phyloP scores from a whole-genome alignment of 768 basidiomycete species.

The Mycena amicta region DNA sequence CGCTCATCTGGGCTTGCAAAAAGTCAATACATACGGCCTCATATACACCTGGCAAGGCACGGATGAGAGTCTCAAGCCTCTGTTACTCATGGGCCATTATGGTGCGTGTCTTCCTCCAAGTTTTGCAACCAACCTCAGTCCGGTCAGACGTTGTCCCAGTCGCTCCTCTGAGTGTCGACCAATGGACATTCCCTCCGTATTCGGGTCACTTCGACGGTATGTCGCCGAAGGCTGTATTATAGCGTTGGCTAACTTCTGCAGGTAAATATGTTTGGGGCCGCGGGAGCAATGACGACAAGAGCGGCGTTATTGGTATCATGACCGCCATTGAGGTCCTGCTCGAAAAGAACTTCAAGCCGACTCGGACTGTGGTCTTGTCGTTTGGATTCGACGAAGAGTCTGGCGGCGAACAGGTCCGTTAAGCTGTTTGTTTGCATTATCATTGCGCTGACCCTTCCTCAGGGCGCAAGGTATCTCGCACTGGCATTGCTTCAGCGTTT shows the following conservation, averaged over 20 bases:
- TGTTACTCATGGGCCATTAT: constrained; percentile 57
- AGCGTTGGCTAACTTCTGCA: constrained; percentile 20
- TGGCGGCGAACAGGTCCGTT: constrained; percentile 33
- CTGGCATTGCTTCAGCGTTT: constrained; percentile 46
- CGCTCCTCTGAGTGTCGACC: constrained; percentile 50
- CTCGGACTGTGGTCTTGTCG: constrained; percentile 31
- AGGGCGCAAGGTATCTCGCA: constrained; percentile 45
- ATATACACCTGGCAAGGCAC: constrained; percentile 63
- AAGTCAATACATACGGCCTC: constrained; percentile 65
- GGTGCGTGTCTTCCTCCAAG: constrained; percentile 29
- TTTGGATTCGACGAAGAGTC: constrained; percentile 60
- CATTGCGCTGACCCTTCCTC: background rate
- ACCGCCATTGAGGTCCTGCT: constrained; percentile 18
- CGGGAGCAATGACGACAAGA: constrained; percentile 76
- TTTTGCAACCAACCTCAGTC: background rate
- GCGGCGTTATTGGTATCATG: constrained; percentile 64
- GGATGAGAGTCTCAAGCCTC: constrained; percentile 51
- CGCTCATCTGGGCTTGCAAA: constrained; percentile 18
- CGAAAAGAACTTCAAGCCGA: constrained; percentile 16
- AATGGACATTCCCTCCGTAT: constrained; percentile 66
- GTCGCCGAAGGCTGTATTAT: background rate
- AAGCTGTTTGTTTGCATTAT: no score
- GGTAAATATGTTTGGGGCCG: constrained; percentile 72
- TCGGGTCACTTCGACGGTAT: constrained; percentile 63
- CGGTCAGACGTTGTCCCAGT: constrained; percentile 69